Base-by-base conservation (phyloP, 305 asterid genomes). In the Plantago coronopus region DNA sequence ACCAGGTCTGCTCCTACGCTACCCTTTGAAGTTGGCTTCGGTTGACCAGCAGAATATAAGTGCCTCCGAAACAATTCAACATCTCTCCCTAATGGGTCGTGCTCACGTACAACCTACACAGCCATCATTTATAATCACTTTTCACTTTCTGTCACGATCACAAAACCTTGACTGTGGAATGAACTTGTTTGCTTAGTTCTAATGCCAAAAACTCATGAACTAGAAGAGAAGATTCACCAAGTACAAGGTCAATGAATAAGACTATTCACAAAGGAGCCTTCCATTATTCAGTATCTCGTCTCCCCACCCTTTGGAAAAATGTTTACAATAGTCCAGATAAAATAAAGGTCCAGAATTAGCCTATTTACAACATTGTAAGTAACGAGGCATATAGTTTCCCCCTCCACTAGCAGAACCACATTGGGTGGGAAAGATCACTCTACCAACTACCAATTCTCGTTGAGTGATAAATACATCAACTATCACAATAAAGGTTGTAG, bases 71-170 rank as follows among this genome's bases (percentile, higher is more conserved):
- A 88, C 40, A 86, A 69, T 63, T 88, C 98, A 40, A 82, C 96
- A 47, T 91, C 98, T 76, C 98, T 76, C 45, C 98, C 98, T 44
- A 73, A 78, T 10, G 88, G 90, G 47, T 91, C 96, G 21, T 91
- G 95, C 82, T 91, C 96, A 10, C 98, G 94, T 47, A 91, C 94
- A 63, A 91, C 95, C 96, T 91, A 61, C 65, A 62, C 44, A 54
- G 29, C 0, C 50, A 47, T 48, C 22, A 53, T 64, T 54, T 17
- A 37, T 46, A 5, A 43, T 49, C 27, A 53, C 40, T 46, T 58
- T 49, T 49, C 27, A 59, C 23, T 40, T 27, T 23, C 38, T 25
- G 37, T 47, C 18, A 20, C 44, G 51, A 37, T 49, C 61, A 43
- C 46, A 37, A 60, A 55, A 47, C 13, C 22, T 18, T 34, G 29